Base-by-base conservation (phyloP, 306 rosid species). In the Vigna unguiculata region DNA sequence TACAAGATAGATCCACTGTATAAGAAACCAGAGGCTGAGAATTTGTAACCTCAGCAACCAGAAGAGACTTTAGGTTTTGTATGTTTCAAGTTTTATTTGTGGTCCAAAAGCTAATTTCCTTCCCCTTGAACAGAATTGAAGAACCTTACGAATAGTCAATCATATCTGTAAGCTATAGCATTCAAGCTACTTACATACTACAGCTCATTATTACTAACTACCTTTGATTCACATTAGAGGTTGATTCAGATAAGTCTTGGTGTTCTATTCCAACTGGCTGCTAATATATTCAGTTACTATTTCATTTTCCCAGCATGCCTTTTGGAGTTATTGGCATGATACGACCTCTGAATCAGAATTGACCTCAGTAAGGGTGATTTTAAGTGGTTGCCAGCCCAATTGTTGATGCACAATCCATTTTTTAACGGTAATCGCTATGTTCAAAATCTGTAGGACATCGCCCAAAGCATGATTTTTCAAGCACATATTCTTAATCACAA, bases 351-450 rank as follows among this genome's bases (percentile, higher is more conserved):
- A 64, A 74, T 81, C 88, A 59, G 84, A 46, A 77, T 78, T 78
- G 55, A 80, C 49, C 86, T 86, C 95, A 9, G 90, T 54, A 48
- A 93, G 89, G 54, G 83, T 69, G 81, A 91, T 70, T 46, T 10
- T 77, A 74, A 93, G 84, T 5, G 96, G 98, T 82, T 93, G 96
- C 98, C 96, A 93, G 78, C 98, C 93, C 60, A 91, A 79, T 24
- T 80, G 91, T 52, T 84, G 92, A 85, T 81, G 92, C 76, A 58
- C 84, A 78, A 93, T 93, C 98, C 98, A 93, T 83, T 90, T 93
- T 79, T 88, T 93, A 81, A 70, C 28, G 21, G 66, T 17, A 62
- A 88, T 74, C 47, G 86, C 30, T 86, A 91, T 68, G 78, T 91
- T 87, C 89, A 90, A 83, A 55, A 93, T 85, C 85, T 83, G 93